A percentile compares a stretch with the other conserved stretches of the same genome.
phyloP scores from a whole-genome alignment of 1,139 yeast genomes.

The Nakaseomyces bracarensis region DNA sequence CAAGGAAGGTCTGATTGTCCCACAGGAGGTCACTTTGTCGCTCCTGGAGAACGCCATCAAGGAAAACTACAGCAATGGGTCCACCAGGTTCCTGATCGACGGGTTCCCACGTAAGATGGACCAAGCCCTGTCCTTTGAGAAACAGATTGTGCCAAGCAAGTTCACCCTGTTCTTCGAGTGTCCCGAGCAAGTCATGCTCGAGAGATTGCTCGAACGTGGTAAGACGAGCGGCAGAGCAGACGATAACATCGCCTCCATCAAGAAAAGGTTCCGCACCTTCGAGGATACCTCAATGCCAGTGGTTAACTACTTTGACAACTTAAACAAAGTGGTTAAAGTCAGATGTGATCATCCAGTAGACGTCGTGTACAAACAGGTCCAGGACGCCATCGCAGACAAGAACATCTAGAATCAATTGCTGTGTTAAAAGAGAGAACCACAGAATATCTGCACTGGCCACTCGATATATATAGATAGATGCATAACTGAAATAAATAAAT shows the following conservation, averaged over 20 bases:
- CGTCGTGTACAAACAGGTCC: constrained; percentile 64
- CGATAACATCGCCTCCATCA: constrained; percentile 85
- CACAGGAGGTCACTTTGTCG: constrained; percentile 89
- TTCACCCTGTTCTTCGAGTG: constrained; percentile 89
- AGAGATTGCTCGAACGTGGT: constrained; percentile 81
- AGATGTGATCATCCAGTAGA: constrained; percentile 76
- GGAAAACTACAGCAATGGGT: constrained; percentile 45
- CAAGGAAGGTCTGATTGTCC: constrained; percentile 84
- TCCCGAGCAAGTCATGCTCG: constrained; percentile 82
- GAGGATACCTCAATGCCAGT: constrained; percentile 93
- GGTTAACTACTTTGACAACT: constrained; percentile 69
- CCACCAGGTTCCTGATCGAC: constrained; percentile 64
- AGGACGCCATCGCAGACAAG: constrained; percentile 46
- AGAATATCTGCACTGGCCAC: too few relatives aligned
- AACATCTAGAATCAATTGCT: neutral
- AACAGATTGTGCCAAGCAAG: constrained; percentile 63
- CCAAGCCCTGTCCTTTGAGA: constrained; percentile 88
- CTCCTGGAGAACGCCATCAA: constrained; percentile 72
- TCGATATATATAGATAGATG: too few relatives aligned
- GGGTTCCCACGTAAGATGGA: constrained; percentile 99
- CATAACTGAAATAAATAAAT: too few relatives aligned
- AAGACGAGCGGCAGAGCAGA: constrained; percentile 91
- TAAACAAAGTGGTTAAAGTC: constrained; percentile 69
- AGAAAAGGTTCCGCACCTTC: constrained; percentile 79
- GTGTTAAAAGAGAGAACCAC: neutral